These are phyloP conservation scores for Aspergillus aculeatus DNA, from an alignment of 2,329 filamentous ascomycete species.

Conservation along the genomic window DNA sequence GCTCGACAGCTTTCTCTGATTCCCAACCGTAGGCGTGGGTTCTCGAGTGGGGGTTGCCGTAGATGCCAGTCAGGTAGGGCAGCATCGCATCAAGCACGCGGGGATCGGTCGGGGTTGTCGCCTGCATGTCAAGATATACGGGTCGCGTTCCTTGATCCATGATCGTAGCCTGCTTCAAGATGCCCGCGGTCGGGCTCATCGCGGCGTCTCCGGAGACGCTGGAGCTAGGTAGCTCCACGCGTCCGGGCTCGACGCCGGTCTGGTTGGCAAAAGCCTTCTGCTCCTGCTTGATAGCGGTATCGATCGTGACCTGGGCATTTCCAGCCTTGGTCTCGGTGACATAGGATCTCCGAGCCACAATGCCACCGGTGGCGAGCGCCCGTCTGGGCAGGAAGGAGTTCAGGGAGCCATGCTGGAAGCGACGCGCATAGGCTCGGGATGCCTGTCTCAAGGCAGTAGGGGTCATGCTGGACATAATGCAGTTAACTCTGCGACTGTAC, in stretches of 20 bases:
- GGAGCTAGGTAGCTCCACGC: slow-evolving; percentile 61
- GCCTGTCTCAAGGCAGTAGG: slow-evolving; percentile 73
- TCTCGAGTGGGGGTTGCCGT: slow-evolving; percentile 94
- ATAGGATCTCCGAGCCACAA: slow-evolving; percentile 61
- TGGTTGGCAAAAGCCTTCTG: slow-evolving; percentile 72
- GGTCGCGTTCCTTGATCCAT: slow-evolving; percentile 91
- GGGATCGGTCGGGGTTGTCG: slow-evolving; percentile 91
- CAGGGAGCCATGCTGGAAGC: slow-evolving; percentile 42
- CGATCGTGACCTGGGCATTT: slow-evolving; percentile 71
- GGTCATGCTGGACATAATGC: slow-evolving; percentile 63
- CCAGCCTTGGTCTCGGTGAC: slow-evolving; percentile 75
- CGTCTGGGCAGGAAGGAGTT: slow-evolving; percentile 41
- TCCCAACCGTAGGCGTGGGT: slow-evolving; percentile 99
- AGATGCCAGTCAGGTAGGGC: slow-evolving; percentile 87
- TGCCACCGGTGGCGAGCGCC: slow-evolving; percentile 36
- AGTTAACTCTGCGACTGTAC: slow-evolving; percentile 21
- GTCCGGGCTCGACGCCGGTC: slow-evolving; percentile 54
- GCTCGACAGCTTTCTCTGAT: slow-evolving; percentile 88
- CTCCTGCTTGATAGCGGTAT: slow-evolving; percentile 81
- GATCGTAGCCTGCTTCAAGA: slow-evolving; percentile 86
- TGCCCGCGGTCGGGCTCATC: slow-evolving; percentile 77
- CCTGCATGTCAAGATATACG: slow-evolving; percentile 98
- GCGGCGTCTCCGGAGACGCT: slow-evolving; percentile 62
- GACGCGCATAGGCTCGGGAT: slow-evolving; percentile 57
- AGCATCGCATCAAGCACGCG: slow-evolving; percentile 96